Conservation (phyloP, 352 stramenopile genomes). For the Globisporangium ultimum region DNA sequence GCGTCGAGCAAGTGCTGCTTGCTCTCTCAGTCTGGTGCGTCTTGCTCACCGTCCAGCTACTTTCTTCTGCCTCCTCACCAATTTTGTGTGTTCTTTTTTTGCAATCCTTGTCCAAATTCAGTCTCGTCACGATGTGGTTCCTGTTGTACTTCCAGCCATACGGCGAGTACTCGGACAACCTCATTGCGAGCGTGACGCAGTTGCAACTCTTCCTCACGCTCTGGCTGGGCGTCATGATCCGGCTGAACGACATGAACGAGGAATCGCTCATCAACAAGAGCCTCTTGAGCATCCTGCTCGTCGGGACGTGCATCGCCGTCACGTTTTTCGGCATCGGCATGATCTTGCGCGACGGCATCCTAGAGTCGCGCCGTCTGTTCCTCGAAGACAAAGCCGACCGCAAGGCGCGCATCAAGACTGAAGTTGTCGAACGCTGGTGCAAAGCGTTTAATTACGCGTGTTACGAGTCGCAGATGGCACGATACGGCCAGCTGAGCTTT, state of each 20-base stretch:
- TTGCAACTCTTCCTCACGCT: slow-evolving; percentile 78
- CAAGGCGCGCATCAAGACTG: slow-evolving; percentile 32
- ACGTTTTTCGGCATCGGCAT: slow-evolving; percentile 61
- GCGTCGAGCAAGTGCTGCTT: slow-evolving; percentile 64
- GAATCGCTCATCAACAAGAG: slow-evolving; percentile 64
- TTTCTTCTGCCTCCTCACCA: not conserved
- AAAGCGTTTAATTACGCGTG: slow-evolving; percentile 54
- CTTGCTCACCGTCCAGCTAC: not conserved
- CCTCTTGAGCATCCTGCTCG: slow-evolving; percentile 56
- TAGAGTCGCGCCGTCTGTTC: slow-evolving; percentile 39
- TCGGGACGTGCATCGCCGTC: slow-evolving; percentile 56
- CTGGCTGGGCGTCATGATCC: slow-evolving; percentile 77
- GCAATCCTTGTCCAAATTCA: slow-evolving; percentile 2
- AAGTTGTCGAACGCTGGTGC: slow-evolving; percentile 39
- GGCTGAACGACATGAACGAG: slow-evolving; percentile 57
- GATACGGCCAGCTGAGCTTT: slow-evolving; percentile 41
- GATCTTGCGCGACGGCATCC: slow-evolving; percentile 53
- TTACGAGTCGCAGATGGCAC: slow-evolving; percentile 44
- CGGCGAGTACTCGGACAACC: slow-evolving; percentile 60
- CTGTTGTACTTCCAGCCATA: slow-evolving; percentile 78
- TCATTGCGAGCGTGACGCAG: slow-evolving; percentile 72
- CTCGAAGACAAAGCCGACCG: slow-evolving; percentile 34
- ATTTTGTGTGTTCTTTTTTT: not conserved
- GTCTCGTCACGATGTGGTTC: slow-evolving; percentile 73
- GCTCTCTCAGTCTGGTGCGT: slow-evolving; percentile 60